Conservation (phyloP, 1,284 basidiomycete genomes). For the Exsudoporus floridanus region DNA sequence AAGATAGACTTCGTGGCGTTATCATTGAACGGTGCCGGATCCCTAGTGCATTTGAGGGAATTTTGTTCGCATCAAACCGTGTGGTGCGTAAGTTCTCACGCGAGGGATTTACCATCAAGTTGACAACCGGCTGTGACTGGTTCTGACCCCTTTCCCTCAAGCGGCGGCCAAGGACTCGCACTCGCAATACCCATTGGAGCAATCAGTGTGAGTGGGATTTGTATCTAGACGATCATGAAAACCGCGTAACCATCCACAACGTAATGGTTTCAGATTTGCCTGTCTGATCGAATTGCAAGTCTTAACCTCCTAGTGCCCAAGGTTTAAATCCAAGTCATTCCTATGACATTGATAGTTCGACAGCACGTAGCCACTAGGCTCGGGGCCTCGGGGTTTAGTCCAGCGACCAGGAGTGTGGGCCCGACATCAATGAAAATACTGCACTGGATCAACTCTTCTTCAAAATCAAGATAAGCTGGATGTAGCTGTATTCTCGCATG, state of each 20-base stretch:
- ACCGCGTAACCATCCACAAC: background rate
- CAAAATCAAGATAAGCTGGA: background rate
- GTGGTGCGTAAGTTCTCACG: background rate
- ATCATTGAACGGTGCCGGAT: background rate
- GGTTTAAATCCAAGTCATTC: background rate
- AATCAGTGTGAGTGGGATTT: constrained; percentile 2
- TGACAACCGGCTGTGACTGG: constrained; percentile 11
- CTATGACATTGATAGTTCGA: background rate
- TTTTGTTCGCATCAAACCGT: background rate
- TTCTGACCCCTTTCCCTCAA: background rate
- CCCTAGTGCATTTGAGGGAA: background rate
- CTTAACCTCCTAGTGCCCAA: too few relatives aligned
- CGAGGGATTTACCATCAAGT: background rate
- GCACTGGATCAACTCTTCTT: background rate
- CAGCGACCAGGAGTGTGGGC: background rate
- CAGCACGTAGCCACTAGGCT: background rate
- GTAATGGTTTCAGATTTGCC: background rate
- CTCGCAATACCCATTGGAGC: background rate
- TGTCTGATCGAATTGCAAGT: background rate
- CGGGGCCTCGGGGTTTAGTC: background rate
- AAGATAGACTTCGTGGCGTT: background rate
- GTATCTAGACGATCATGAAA: background rate
- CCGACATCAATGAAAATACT: background rate
- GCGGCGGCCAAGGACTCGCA: constrained; percentile 4
- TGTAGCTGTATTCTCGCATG: constrained; percentile 14